A percentile compares a stretch with the other conserved stretches of the same genome.
phyloP scores from a whole-genome alignment of 1,139 yeast species.

The Kurtzmaniella natalensis region DNA sequence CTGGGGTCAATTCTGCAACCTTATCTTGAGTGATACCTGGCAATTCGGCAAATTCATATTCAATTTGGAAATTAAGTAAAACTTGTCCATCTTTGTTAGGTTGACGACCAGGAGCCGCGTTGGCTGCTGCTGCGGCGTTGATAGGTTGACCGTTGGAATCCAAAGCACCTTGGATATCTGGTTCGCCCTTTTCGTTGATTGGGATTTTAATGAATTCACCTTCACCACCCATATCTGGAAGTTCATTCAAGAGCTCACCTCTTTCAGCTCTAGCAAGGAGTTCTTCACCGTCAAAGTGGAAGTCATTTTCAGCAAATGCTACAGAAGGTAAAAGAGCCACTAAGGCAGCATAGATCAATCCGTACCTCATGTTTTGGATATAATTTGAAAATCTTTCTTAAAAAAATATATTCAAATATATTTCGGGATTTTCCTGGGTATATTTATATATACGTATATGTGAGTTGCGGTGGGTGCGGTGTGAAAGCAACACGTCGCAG shows the following conservation, averaged over 20 bases:
- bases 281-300: background rate
- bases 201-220: too few species aligned
- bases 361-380: background rate
- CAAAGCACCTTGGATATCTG: too few species aligned
- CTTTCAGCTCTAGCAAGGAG: constrained; percentile 1
- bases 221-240: too few species aligned
- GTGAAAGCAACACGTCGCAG: too few species aligned
- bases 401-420: too few species aligned
- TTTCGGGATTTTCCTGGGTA: too few species aligned
- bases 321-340: background rate
- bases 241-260: background rate
- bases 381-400: too few species aligned
- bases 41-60: constrained; percentile 38
- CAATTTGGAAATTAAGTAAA: constrained; percentile 30
- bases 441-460: too few species aligned
- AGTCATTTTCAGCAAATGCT: background rate
- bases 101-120: too few species aligned
- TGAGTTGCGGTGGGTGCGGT: too few species aligned
- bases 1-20: constrained; percentile 44
- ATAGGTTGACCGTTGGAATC: background rate
- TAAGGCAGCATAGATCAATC: background rate
- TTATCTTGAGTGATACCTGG: constrained; percentile 33
- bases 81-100: background rate
- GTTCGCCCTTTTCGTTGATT: too few species aligned
- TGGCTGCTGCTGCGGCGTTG: background rate